Conservation (phyloP, 768 basidiomycete genomes). For the Lactarius evosmus region DNA sequence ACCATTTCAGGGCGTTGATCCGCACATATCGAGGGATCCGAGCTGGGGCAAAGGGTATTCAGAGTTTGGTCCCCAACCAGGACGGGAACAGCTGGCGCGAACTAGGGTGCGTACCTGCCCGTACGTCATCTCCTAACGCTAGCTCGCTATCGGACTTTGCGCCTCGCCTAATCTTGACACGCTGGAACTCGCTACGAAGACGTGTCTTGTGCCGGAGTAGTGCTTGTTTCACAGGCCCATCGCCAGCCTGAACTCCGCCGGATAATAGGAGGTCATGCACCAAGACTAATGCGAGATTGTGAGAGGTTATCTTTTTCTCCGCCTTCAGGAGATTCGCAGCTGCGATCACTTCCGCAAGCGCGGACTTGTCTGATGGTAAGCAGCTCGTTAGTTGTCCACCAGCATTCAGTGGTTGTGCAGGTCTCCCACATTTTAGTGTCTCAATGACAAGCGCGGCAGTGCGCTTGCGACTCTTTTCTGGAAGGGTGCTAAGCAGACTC, state of each 20-base stretch:
- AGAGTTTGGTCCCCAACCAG: conserved; percentile 8
- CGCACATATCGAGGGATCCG: conserved; percentile 82
- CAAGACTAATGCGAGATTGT: conserved; percentile 77
- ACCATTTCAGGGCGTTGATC: conserved; percentile 72
- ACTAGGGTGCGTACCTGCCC: conserved; percentile 50
- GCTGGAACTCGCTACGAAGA: conserved; percentile 80
- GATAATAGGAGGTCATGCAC: conserved; percentile 88
- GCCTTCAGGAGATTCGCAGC: conserved; percentile 64
- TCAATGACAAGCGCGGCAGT: conserved; percentile 88
- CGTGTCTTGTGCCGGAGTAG: conserved; percentile 87
- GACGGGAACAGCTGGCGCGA: background rate
- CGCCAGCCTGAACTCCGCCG: conserved; percentile 83
- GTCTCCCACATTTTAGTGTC: conserved; percentile 79
- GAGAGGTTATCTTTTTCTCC: conserved; percentile 75
- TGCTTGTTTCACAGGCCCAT: conserved; percentile 88
- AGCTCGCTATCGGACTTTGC: conserved; percentile 62
- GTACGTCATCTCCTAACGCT: conserved; percentile 55
- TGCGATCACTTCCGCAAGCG: conserved; percentile 66
- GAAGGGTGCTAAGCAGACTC: conserved; percentile 67
- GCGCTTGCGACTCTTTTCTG: conserved; percentile 71
- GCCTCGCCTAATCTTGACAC: conserved; percentile 74
- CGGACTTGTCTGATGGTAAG: conserved; percentile 61
- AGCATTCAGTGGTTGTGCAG: background rate
- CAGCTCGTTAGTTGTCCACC: conserved; percentile 3
- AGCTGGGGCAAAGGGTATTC: conserved; percentile 38